Base-by-base conservation (phyloP, 257 asterid species). In the Ilex aquifolium region DNA sequence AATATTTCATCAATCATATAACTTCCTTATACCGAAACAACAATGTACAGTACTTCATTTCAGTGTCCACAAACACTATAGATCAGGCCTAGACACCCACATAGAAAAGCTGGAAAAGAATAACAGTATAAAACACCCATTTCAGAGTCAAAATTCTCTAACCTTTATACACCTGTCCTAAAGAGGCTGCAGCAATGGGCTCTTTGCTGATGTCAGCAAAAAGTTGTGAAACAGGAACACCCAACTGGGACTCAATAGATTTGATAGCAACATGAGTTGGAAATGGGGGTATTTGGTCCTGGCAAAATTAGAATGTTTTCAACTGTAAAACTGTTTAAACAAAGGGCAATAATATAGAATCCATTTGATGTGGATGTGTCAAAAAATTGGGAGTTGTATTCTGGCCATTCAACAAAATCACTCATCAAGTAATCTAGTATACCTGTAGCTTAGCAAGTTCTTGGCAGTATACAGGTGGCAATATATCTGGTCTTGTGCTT, bases 111-210 rank as follows among this genome's bases (percentile, higher is more conserved):
- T 13, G 30, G 27, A 21, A 16, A 50, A 7, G 16, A 3, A 30
- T 16, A 27, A 46, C 4, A 44, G 30, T 10, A 52, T 44, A 44
- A 21, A 21, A 61, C 15, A 29, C 57, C 50, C 63, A 58, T 31
- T 62, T 50, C 44, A 15, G 32, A 52, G 52, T 31, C 64, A 42
- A 66, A 53, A 74, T 70, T 77, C 61, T 42, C 85, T 74, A 76
- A 90, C 99, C 96, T 93, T 82, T 93, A 71, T 93, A 93, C 66
- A 93, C 99, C 78, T 93, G 99, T 59, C 99, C 99, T 60, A 93
- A 70, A 62, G 99, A 93, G 65, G 97, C 99, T 61, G 99, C 99
- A 56, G 99, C 99, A 51, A 93, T 62, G 61, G 99, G 99, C 79
- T 93, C 82, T 78, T 80, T 55, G 68, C 95, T 93, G 57, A 93